Percentiles rank a stretch among this genome's conserved stretches.
phyloP scores from a whole-genome alignment of 2,329 filamentous ascomycete species.

The Calonectria hawksworthii region DNA sequence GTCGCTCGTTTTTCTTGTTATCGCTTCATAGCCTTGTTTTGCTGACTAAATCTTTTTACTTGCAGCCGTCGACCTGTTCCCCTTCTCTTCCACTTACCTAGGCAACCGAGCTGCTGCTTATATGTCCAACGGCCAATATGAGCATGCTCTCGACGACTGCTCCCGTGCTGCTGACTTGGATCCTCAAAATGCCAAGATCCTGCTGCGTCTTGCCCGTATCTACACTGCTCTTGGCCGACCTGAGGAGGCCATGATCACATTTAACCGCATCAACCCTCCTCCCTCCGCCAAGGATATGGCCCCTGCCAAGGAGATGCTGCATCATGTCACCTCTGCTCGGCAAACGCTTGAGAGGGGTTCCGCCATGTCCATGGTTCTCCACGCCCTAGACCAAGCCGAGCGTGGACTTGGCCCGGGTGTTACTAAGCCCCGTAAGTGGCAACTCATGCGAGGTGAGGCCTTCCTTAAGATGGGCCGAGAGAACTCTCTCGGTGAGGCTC shows the following conservation, averaged over 20 bases:
- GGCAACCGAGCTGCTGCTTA: slow-evolving; percentile 96
- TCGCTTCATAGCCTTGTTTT: slow-evolving; percentile 15
- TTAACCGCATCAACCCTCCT: slow-evolving; percentile 82
- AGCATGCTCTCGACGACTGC: slow-evolving; percentile 88
- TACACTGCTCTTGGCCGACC: slow-evolving; percentile 90
- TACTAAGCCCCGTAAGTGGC: slow-evolving; percentile 91
- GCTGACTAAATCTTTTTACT: slow-evolving; percentile 37
- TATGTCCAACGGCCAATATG: slow-evolving; percentile 87
- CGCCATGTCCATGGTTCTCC: slow-evolving; percentile 90
- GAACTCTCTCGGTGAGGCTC: slow-evolving; percentile 91
- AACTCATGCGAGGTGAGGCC: slow-evolving; percentile 90
- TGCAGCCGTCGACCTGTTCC: slow-evolving; percentile 88
- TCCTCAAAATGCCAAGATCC: slow-evolving; percentile 87
- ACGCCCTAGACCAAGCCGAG: slow-evolving; percentile 92
- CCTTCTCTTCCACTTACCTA: slow-evolving; percentile 88
- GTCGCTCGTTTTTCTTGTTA: not conserved
- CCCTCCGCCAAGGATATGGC: slow-evolving; percentile 89
- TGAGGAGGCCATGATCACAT: slow-evolving; percentile 87
- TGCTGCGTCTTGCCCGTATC: slow-evolving; percentile 89
- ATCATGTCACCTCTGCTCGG: slow-evolving; percentile 84
- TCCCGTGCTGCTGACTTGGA: slow-evolving; percentile 86
- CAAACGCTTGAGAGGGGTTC: slow-evolving; percentile 81
- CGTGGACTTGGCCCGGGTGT: slow-evolving; percentile 82
- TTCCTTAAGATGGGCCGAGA: slow-evolving; percentile 92
- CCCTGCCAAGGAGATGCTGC: slow-evolving; percentile 86